Conservation (phyloP, 2,329 filamentous ascomycete species). For the Stagonosporopsis cucurbitacearum region DNA sequence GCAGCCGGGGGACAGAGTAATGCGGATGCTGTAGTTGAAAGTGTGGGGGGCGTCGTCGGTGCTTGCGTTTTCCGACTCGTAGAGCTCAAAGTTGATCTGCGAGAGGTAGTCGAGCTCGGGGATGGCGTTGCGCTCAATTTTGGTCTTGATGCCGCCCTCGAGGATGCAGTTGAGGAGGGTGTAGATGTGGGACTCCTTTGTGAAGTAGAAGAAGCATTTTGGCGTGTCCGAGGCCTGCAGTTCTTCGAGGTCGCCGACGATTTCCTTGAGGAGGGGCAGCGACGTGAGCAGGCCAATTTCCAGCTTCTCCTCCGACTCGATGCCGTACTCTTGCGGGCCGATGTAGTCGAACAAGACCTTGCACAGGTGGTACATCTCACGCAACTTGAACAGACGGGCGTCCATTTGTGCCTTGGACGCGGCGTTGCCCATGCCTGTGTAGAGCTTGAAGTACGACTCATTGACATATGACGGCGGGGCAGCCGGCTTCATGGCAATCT, state of each 20-base stretch:
- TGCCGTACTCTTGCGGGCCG: constrained; percentile 97
- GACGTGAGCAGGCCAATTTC: constrained; percentile 96
- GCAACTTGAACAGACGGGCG: constrained; percentile 81
- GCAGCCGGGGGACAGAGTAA: constrained; percentile 93
- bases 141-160: constrained; percentile 94
- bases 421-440: constrained; percentile 69
- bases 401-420: constrained; percentile 79
- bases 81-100: constrained; percentile 97
- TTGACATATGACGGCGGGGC: constrained; percentile 46
- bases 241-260: constrained; percentile 95
- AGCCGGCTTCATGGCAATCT: constrained; percentile 40
- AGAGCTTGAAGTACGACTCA: constrained; percentile 86
- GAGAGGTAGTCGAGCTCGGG: constrained; percentile 97
- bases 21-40: constrained; percentile 94
- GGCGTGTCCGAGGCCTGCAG: constrained; percentile 93
- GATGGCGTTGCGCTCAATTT: constrained; percentile 93
- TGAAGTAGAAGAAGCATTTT: constrained; percentile 98
- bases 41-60: constrained; percentile 67
- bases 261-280: constrained; percentile 90
- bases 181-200: constrained; percentile 98
- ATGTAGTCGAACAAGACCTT: constrained; percentile 99
- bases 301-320: constrained; percentile 94
- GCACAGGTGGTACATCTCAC: constrained; percentile 89
- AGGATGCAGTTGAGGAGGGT: constrained; percentile 97
- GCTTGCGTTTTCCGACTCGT: constrained; percentile 83